These are phyloP conservation scores for Phytophthora cryptogea DNA, from an alignment of 352 stramenopile genomes.

Conservation along the genomic window DNA sequence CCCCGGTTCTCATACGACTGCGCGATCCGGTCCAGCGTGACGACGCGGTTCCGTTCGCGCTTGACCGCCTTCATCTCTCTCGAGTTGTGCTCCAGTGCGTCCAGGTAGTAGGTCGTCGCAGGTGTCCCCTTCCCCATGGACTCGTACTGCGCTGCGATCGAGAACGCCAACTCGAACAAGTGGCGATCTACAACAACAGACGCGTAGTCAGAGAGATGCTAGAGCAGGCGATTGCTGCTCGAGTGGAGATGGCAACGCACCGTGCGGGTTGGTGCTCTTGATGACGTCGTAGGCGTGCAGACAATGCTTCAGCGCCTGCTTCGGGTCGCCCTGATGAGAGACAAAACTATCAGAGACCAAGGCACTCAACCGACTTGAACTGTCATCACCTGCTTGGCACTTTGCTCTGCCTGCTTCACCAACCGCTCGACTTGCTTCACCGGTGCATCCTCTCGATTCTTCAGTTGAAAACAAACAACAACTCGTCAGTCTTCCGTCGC, in stretches of 20 bases:
- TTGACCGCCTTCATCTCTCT: slow-evolving; percentile 37
- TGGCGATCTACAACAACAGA: slow-evolving; percentile 55
- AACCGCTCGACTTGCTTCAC: slow-evolving; percentile 56
- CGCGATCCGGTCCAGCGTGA: slow-evolving; percentile 78
- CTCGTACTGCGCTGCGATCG: slow-evolving; percentile 79
- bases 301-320: slow-evolving; percentile 68
- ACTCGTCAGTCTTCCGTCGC: slow-evolving; percentile 10
- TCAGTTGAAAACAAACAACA: background rate
- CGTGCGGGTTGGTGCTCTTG: slow-evolving; percentile 65
- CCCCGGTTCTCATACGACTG: slow-evolving; percentile 73
- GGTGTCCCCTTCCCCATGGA: slow-evolving; percentile 40
- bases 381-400: slow-evolving; percentile 45
- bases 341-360: background rate
- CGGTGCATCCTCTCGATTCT: slow-evolving; percentile 70
- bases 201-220: background rate
- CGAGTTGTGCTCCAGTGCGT: slow-evolving; percentile 54
- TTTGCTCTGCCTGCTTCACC: slow-evolving; percentile 54
- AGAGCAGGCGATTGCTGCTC: background rate
- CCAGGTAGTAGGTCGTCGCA: slow-evolving; percentile 73
- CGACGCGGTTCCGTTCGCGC: slow-evolving; percentile 51
- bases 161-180: slow-evolving; percentile 78
- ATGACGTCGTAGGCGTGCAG: slow-evolving; percentile 70
- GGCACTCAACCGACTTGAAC: background rate
- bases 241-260: slow-evolving; percentile 28
- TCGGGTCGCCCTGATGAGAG: slow-evolving; percentile 36